Evolutionary conservation across 371 early-diverging fungal genomes (phyloP).

Genomic region (Phascolomyces articulosus): DNA sequence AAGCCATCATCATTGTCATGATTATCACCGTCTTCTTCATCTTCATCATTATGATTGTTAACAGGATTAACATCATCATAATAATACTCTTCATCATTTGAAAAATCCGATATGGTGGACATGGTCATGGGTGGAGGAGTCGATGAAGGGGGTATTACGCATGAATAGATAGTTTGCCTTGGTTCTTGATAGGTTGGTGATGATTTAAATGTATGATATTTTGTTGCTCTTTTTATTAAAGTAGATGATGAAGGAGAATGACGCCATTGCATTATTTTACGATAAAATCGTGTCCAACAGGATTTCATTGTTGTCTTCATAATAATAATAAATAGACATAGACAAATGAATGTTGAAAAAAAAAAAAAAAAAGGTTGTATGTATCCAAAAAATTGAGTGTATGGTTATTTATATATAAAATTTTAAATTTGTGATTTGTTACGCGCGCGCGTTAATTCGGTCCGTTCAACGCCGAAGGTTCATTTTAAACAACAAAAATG

Average conservation of each 20-base stretch:
- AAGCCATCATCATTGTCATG: neutral
- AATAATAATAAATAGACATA: neutral
- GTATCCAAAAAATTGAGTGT: neutral
- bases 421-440: neutral
- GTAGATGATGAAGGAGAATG: neutral
- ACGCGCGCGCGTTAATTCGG: neutral
- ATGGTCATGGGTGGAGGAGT: neutral
- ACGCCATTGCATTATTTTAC: neutral
- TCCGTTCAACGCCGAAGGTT: neutral
- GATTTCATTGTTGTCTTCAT: neutral
- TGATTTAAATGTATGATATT: neutral
- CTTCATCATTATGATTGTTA: neutral
- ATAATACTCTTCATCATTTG: neutral
- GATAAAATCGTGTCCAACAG: neutral
- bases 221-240: neutral
- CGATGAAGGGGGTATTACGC: neutral
- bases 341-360: neutral
- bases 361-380: neutral
- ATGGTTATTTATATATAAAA: neutral
- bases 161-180: neutral
- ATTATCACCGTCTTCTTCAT: neutral
- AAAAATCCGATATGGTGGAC: slow-evolving; percentile 7
- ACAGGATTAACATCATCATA: neutral
- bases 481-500: neutral
- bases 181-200: neutral